Base-by-base conservation (phyloP, 208 protist genomes). In the Strigomonas culicis region DNA sequence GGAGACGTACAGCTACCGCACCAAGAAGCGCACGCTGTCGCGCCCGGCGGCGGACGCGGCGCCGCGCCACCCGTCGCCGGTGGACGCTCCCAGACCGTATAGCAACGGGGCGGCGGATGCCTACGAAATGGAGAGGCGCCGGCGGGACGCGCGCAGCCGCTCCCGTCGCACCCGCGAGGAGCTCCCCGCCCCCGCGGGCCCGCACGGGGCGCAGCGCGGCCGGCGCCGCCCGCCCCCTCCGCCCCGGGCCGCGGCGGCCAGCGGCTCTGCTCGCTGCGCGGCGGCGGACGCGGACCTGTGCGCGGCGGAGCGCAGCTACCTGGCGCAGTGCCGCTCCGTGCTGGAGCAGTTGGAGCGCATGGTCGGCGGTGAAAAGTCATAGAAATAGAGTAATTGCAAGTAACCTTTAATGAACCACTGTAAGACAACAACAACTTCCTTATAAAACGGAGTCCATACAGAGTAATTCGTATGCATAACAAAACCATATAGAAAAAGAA, bases 301-400 rank as follows among this genome's bases (percentile, higher is more conserved):
- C 27, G 68, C 51, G 15, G 27, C 76, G 49, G 70, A 78, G 43
- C 65, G 56, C 43, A 56, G 49, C 28, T 85, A 81, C 68, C 79
- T 70, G 71, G 53, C 64, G 31, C 74, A 79, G 56, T 85, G 75
- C 30, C 60, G 70, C 34, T 57, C 63, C 7, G 74, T 85, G 44
- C 65, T 85, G 11, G 31, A 72, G n/a, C 74, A 85, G 36, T 66
- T 85, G 32, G 72, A 85, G 27, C 34, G 51, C 4, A 76, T 85
- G 66, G n/a, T n/a, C n/a, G n/a, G n/a, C n/a, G n/a, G n/a, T n/a
- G n/a, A n/a, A n/a, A n/a, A n/a, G n/a, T n/a, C n/a, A n/a, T n/a
- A n/a, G n/a, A n/a, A n/a, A n/a, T n/a, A n/a, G n/a, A n/a, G n/a
- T n/a, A n/a, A n/a, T n/a, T n/a, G n/a, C n/a, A n/a, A n/a, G n/a